These are phyloP conservation scores for Neurospora cerealis DNA, from an alignment of 495 filamentous ascomycete genomes.

Conservation along the genomic window DNA sequence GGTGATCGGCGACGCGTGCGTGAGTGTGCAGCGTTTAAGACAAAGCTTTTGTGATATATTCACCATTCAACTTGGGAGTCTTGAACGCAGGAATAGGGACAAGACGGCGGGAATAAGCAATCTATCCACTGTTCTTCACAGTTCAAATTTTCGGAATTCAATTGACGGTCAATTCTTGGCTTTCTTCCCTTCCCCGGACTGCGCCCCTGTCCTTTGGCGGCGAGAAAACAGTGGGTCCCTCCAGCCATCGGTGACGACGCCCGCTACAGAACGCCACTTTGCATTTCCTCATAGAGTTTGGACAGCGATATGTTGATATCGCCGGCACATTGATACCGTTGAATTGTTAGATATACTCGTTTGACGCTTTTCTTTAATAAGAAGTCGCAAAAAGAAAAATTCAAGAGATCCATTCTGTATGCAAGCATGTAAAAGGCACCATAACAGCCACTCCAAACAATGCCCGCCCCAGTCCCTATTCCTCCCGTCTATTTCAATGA, in stretches of 20 bases:
- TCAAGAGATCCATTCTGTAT: neutral
- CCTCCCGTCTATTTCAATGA: neutral
- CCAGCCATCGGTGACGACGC: neutral
- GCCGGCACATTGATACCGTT: neutral
- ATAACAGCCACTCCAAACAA: neutral
- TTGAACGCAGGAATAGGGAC: neutral
- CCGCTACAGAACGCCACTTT: neutral
- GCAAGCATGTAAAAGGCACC: neutral
- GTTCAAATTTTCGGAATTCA: neutral
- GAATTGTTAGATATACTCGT: neutral
- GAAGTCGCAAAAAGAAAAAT: neutral
- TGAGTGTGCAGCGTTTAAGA: neutral
- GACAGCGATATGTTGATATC: neutral
- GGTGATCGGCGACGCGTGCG: neutral
- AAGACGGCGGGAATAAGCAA: neutral
- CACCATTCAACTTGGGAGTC: neutral
- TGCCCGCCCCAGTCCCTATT: neutral
- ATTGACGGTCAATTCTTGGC: neutral
- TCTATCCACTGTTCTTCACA: neutral
- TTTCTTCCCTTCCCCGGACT: neutral
- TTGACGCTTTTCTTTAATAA: too few species aligned
- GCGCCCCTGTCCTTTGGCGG: neutral
- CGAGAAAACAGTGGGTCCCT: neutral
- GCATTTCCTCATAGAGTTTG: neutral
- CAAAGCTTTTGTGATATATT: neutral